Conservation (phyloP, 1,139 yeast genomes). For the Hanseniaspora gamundiae region DNA sequence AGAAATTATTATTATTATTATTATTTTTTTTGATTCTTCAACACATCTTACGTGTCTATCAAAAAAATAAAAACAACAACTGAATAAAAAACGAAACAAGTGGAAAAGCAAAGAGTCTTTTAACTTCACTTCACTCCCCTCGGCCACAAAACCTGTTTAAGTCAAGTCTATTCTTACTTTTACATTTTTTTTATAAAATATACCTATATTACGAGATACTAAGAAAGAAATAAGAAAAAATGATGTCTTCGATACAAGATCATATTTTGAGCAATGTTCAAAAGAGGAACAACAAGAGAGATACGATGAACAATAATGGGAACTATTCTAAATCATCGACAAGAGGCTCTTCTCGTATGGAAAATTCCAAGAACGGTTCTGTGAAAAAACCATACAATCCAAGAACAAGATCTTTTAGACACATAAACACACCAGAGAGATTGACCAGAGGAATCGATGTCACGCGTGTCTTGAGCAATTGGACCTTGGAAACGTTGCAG, state of each 20-base stretch:
- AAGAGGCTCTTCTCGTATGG: not conserved
- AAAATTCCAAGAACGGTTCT: no score
- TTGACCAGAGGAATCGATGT: constrained; percentile 6
- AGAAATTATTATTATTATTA: no score
- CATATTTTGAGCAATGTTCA: not conserved
- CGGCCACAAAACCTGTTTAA: no score
- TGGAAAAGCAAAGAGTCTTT: no score
- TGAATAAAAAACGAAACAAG: no score
- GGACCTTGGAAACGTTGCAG: constrained; percentile 6
- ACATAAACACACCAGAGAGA: constrained; percentile 5
- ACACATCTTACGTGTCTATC: no score
- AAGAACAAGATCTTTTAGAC: constrained; percentile 7
- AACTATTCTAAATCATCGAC: not conserved
- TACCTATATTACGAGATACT: no score
- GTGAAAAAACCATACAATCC: constrained; percentile 2
- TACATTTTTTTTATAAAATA: no score
- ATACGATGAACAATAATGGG: not conserved
- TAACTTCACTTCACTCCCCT: no score
- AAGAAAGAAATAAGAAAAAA: not conserved
- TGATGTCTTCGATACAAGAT: not conserved
- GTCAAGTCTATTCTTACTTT: no score
- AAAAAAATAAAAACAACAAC: no score
- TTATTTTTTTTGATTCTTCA: no score
- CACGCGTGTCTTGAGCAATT: constrained; percentile 2
- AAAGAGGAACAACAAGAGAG: not conserved